Evolutionary conservation across 768 basidiomycete species (phyloP).

Genomic region (Amanita molliuscula): DNA sequence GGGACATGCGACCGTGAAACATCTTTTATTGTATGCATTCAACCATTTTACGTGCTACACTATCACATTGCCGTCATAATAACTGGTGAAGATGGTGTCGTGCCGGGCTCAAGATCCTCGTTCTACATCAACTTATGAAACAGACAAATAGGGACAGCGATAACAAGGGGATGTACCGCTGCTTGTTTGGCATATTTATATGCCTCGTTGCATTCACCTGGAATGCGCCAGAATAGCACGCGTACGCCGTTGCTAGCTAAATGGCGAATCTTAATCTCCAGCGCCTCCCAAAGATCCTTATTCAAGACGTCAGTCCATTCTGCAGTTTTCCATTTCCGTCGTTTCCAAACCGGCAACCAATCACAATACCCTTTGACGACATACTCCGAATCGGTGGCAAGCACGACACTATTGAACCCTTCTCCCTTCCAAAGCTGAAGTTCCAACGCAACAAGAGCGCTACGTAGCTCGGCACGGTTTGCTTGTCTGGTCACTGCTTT

Average conservation of each 20-base stretch:
- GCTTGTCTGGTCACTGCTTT: not conserved
- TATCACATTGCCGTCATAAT: too few relatives aligned
- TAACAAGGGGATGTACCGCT: not conserved
- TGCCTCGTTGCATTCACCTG: not conserved
- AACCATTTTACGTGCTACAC: too few relatives aligned
- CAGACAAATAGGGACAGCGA: too few relatives aligned
- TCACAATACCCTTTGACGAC: slow-evolving; percentile 16
- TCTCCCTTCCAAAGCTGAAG: slow-evolving; percentile 15
- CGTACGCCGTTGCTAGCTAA: not conserved
- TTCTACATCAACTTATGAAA: too few relatives aligned
- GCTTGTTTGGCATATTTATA: not conserved
- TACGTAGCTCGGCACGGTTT: not conserved
- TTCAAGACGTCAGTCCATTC: not conserved
- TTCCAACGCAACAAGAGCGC: not conserved
- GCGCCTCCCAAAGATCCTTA: not conserved
- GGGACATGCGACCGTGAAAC: too few relatives aligned
- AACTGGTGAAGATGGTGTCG: too few relatives aligned
- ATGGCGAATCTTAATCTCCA: not conserved
- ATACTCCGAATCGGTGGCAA: slow-evolving; percentile 22
- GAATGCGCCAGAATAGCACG: not conserved
- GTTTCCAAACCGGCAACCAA: slow-evolving; percentile 15
- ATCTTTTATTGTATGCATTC: too few relatives aligned
- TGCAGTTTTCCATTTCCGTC: not conserved
- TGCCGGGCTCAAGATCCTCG: too few relatives aligned
- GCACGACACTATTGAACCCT: slow-evolving; percentile 19